Conservation (phyloP, 2,329 filamentous ascomycete genomes). For the Tolypocladium cylindrosporum region DNA sequence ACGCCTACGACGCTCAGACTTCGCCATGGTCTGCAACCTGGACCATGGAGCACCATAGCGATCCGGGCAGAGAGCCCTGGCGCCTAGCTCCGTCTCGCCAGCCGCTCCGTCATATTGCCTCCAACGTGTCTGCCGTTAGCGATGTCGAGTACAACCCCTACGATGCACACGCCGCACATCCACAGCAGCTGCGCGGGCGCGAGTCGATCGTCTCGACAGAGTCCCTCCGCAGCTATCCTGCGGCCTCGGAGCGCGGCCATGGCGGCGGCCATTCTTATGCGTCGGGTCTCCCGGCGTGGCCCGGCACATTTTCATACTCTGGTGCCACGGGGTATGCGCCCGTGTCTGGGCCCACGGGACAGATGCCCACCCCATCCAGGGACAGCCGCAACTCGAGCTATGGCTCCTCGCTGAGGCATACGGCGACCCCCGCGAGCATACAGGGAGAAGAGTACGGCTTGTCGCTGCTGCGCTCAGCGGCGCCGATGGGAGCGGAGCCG, state of each 20-base stretch:
- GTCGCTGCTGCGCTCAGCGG: slow-evolving; percentile 29
- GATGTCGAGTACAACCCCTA: slow-evolving; percentile 16
- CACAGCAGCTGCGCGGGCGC: slow-evolving; percentile 16
- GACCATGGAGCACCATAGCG: slow-evolving; percentile 20
- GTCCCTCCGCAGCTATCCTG: slow-evolving; percentile 3
- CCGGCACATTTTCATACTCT: slow-evolving; percentile 17
- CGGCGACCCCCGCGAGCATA: slow-evolving; percentile 13
- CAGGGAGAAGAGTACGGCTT: slow-evolving; percentile 32
- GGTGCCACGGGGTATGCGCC: slow-evolving; percentile 15
- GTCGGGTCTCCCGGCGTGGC: slow-evolving; percentile 11
- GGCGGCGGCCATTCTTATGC: slow-evolving; percentile 10
- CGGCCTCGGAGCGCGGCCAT: slow-evolving; percentile 8
- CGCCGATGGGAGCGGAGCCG: slow-evolving; percentile 26
- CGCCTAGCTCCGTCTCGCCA: slow-evolving; percentile 4
- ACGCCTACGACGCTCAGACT: neutral
- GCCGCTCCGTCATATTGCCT: slow-evolving; percentile 20
- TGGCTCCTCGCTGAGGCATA: slow-evolving; percentile 11
- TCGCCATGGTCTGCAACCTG: slow-evolving; percentile 12
- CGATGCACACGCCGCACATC: slow-evolving; percentile 10
- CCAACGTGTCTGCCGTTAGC: slow-evolving; percentile 22
- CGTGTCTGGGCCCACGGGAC: slow-evolving; percentile 7
- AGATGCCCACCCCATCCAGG: slow-evolving; percentile 7
- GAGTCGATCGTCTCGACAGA: slow-evolving; percentile 10
- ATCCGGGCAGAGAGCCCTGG: slow-evolving; percentile 18
- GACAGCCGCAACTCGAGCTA: slow-evolving; percentile 14